Conservation (phyloP, 192 early-diverging fungal species). For the Funneliformis geosporum region DNA sequence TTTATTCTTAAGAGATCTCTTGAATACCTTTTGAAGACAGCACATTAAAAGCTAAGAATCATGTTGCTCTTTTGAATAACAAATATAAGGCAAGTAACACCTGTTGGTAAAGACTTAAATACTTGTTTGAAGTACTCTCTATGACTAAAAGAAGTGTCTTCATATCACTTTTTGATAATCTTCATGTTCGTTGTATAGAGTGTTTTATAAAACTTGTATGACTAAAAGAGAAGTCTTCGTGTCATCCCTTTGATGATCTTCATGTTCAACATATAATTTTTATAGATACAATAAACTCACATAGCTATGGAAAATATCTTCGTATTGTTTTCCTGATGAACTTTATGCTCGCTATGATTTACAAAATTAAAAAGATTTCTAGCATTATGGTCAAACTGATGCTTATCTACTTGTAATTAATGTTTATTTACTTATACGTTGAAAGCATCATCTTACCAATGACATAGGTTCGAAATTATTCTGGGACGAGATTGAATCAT, state of each 20-base stretch:
- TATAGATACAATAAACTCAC: background rate
- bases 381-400: background rate
- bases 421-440: too few relatives aligned
- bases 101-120: background rate
- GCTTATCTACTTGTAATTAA: background rate
- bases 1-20: slow-evolving; percentile 13
- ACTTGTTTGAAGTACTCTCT: background rate
- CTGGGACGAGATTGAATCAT: too few relatives aligned
- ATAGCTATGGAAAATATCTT: slow-evolving; percentile 13
- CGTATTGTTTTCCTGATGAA: background rate
- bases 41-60: background rate
- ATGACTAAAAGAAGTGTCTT: background rate
- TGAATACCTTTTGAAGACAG: background rate
- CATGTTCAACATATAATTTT: background rate
- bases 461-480: too few relatives aligned
- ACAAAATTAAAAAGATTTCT: background rate
- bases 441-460: too few relatives aligned
- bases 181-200: slow-evolving; percentile 17
- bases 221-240: slow-evolving; percentile 2
- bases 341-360: background rate
- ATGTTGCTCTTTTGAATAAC: background rate
- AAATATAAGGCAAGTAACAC: background rate
- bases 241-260: slow-evolving; percentile 8
- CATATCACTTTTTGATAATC: background rate
- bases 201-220: background rate